Evolutionary conservation across 768 basidiomycete genomes (phyloP), one percentile per base, ranked within the genome.

Genomic region (Cubamyces sp.): DNA sequence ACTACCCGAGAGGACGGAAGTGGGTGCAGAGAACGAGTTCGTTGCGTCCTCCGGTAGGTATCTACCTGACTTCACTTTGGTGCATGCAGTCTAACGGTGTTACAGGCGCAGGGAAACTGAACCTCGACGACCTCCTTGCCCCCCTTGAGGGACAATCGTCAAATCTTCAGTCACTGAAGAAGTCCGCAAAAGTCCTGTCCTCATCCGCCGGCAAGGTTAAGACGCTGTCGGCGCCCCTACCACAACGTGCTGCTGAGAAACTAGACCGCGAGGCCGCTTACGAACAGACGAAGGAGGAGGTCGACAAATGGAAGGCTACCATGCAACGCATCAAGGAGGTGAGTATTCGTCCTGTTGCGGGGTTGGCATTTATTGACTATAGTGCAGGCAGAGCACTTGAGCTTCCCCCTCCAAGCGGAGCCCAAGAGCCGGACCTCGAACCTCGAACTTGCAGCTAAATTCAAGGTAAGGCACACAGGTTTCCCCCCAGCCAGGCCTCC

Each of bases 231-330:
- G 93, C 92, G 0, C 96, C 96, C 0, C 78, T 99, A 0, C 94
- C 94, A 9, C 87, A 88, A 21, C 84, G 94, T 34, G 84, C 88
- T 0, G 92, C 97, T 72, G 95, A 97, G 63, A 88, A 91, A 46
- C 77, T 98, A 0, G 94, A 97, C 67, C 87, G 96, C 51, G 88
- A 94, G 71, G 96, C 95, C 8, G 96, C 96, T 0, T 97, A 96
- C 71, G 94, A 95, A 69, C 84, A 91, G 74, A 98, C 96, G 4
- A 94, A 92, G 71, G 83, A 85, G 64, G 96, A 98, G 73, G 90
- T 96, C 2, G 86, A 91, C 65, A 97, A 96, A 78, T 98, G 96
- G 97, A 85, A 85, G 26, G 87, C 85, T 5, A 92, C 93, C 3
- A 96, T 98, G 90, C 92, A 91, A 74, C 84, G 85, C 21, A 94